Conservation (phyloP, 345 rosid species). For the Hibiscus mutabilis region DNA sequence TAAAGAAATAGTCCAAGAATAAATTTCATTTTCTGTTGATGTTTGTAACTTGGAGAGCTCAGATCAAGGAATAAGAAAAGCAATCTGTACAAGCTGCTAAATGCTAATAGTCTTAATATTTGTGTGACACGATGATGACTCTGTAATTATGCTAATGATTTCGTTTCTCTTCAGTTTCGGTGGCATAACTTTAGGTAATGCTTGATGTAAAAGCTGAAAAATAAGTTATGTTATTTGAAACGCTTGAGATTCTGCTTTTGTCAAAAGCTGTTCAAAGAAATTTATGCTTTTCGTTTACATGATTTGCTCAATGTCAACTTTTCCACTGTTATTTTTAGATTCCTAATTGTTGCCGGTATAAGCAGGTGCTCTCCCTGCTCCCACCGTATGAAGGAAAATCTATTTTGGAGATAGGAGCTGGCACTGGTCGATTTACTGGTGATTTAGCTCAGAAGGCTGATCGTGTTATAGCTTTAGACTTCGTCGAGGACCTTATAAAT, state of each 20-base stretch:
- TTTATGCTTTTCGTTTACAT: not conserved
- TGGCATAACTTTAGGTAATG: not conserved
- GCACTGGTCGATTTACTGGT: constrained; percentile 89
- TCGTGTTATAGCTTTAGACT: constrained; percentile 69
- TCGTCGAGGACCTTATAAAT: constrained; percentile 75
- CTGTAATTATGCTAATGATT: not conserved
- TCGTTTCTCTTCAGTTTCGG: not conserved
- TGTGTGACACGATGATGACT: not conserved
- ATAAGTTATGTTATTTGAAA: not conserved
- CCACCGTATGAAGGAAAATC: constrained; percentile 69
- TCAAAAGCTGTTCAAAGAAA: not conserved
- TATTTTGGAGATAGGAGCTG: constrained; percentile 75
- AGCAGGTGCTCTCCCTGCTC: constrained; percentile 74
- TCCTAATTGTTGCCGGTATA: not conserved
- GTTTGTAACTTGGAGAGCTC: no score
- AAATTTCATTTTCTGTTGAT: not conserved
- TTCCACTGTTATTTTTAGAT: not conserved
- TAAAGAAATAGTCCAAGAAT: no score
- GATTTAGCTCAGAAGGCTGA: constrained; percentile 81
- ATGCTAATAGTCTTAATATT: not conserved
- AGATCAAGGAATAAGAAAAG: not conserved
- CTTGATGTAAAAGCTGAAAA: not conserved
- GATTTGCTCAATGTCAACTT: no score
- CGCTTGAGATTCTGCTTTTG: not conserved
- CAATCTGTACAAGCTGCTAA: not conserved